Evolutionary conservation across 2,329 filamentous ascomycete species (phyloP), one percentile per base, ranked within the genome.

Genomic region (Metarhizium robertsii): DNA sequence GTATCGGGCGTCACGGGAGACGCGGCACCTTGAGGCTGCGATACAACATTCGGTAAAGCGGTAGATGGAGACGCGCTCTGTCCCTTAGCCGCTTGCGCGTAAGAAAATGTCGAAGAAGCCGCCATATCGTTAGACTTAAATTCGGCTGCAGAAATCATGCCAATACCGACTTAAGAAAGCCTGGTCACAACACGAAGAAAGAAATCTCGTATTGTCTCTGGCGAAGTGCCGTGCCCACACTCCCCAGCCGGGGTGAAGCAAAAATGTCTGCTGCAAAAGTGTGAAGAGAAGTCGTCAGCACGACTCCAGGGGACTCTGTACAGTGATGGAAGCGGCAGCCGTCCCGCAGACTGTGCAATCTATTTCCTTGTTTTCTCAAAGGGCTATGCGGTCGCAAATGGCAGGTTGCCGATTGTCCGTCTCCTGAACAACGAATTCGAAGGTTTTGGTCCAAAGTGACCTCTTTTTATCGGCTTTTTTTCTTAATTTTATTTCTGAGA

Each of bases 41-140:
- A 56, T 48, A 57, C 57, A 36, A 60, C 57, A 47, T 63, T 64
- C 53, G 64, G 45, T n/a, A 61, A 54, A 47, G 64, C 56, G 61
- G 61, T 67, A 56, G 67, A 67, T 32, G 66, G 69, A 60, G 65
- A 64, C 55, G 68, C 59, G 60, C 81, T 75, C 65, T 87, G 81
- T 66, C 92, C 90, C 72, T 94, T 94, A 58, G 92, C 92, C 67
- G 92, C 92, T 79, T 96, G 91, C 65, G 92, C 92, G 73, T 97
- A 97, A 58, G 92, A 96, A 70, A 96, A 96, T 38, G 83, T 77
- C 59, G 83, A 77, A 60, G 81, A 64, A 57, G 71, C 70, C 61
- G 79, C 79, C 80, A 83, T 83, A 57, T 70, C 65, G 62, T 61
- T 64, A 55, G 62, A 62, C 55, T 61, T 64, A 52, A 62, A 56